Evolutionary conservation across 805 yeast genomes (phyloP), one percentile per base, ranked within the genome.

Genomic region (Wickerhamomyces canadensis): DNA sequence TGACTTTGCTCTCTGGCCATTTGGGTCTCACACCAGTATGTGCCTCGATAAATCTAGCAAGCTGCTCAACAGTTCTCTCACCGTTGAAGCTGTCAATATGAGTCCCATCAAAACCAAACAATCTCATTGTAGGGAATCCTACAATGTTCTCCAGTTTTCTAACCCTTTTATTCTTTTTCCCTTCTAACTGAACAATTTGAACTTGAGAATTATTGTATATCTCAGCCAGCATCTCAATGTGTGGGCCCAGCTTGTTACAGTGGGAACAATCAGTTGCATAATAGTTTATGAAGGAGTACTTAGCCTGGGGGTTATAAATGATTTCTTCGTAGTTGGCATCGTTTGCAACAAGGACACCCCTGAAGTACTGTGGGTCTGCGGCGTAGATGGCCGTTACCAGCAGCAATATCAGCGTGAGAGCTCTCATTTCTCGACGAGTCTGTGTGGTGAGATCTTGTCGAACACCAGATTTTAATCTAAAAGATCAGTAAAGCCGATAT

Each of bases 121-220:
- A 48, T 45, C 68, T 65, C 34, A 78, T 40, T 1, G 70, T 60
- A 2, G 85, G 85, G 49, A 62, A 78, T 15, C 63, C 65, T 10
- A 46, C 41, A 4, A 78, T 58, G 13, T 51, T 47, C 40, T 74
- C 74, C 33, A 66, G 52, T 24, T 47, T 48, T 27, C 67, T 55
- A 6, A 74, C 54, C 14, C 64, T 50, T 26, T 49, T 53, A 44
- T 62, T 62, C 11, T 47, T 38, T 11, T 55, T 50, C 2, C 61
- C 70, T 24, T 65, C 57, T 11, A 65, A 48, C 43, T 57, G 64
- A 19, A 60, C 60, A 3, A 67, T 49, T 36, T 61, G 63, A 4
- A 68, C 47, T 7, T 49, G 44, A 5, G 64, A 52, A 31, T 60
- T 57, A 23, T 67, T 61, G 48, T 65, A 78, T 4, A 76, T 49